phyloP scores from a whole-genome alignment of 495 filamentous ascomycete species.

The Podospora appendiculata region DNA sequence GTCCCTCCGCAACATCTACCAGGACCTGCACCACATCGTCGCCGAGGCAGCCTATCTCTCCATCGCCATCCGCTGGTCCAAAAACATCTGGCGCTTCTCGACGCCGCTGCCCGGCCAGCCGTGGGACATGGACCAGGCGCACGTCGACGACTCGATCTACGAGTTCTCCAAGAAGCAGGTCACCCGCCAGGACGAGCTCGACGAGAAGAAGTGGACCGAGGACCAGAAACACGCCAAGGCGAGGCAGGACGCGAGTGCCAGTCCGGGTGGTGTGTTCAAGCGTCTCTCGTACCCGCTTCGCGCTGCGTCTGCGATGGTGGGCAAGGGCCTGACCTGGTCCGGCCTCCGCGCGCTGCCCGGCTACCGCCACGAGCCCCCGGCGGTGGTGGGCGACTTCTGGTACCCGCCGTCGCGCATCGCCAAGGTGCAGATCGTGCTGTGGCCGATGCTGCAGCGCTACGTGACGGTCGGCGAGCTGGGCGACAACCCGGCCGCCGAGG shows the following conservation, averaged over 20 bases:
- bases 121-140: constrained; percentile 29
- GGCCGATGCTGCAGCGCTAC: constrained; percentile 30
- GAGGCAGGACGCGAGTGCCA: background rate
- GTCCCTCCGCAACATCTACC: constrained; percentile 22
- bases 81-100: constrained; percentile 36
- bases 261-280: background rate
- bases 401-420: constrained; percentile 23
- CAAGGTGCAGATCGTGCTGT: constrained; percentile 32
- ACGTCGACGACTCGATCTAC: constrained; percentile 27
- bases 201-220: background rate
- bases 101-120: constrained; percentile 28
- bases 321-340: too few relatives aligned
- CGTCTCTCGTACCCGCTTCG: background rate
- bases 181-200: constrained; percentile 7
- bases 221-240: background rate
- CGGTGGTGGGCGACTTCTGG: background rate
- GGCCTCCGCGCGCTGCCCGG: background rate
- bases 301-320: background rate
- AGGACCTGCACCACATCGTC: constrained; percentile 38
- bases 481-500: background rate
- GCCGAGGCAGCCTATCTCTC: constrained; percentile 36
- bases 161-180: constrained; percentile 17
- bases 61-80: constrained; percentile 35
- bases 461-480: constrained; percentile 12
- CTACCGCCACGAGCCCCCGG: background rate